Evolutionary conservation across 768 basidiomycete species (phyloP).

Genomic region (Suillus hirtellus): DNA sequence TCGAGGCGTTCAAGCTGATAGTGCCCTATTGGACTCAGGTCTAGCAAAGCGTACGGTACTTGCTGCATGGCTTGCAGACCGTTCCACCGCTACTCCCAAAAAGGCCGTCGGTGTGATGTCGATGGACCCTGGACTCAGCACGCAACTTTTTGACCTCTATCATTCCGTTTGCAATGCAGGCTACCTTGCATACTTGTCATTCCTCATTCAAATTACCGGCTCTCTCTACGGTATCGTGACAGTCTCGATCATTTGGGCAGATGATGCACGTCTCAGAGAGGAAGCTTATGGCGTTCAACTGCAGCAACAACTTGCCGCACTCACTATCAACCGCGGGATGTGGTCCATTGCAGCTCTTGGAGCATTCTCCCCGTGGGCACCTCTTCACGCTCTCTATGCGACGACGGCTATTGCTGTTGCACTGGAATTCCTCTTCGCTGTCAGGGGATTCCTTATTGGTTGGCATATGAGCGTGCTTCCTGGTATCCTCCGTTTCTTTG

Average conservation of each 20-base stretch:
- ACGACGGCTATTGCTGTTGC: constrained; percentile 3
- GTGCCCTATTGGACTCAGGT: neutral
- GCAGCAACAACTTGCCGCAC: constrained; percentile 5
- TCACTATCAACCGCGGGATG: constrained; percentile 8
- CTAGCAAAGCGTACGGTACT: constrained; percentile 2
- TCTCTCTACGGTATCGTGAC: constrained; percentile 8
- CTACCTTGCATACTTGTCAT: neutral
- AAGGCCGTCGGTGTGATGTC: constrained; percentile 1
- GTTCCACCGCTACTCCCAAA: neutral
- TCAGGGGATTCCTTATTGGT: constrained; percentile 3
- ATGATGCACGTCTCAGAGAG: constrained; percentile 1
- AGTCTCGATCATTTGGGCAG: constrained; percentile 6
- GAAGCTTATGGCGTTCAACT: constrained; percentile 4
- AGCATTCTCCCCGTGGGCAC: neutral
- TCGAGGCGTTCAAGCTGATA: neutral
- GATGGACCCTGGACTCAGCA: constrained; percentile 8
- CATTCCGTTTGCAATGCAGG: constrained; percentile 1
- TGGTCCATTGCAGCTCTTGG: constrained; percentile 9
- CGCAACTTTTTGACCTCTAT: constrained; percentile 6
- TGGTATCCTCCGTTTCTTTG: neutral
- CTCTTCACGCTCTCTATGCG: constrained; percentile 5
- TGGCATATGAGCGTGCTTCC: constrained; percentile 6
- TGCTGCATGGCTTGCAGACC: constrained; percentile 7
- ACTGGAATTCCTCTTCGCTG: constrained; percentile 6
- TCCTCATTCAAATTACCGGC: neutral